A percentile compares a stretch with the other conserved stretches of the same genome.
Conservation (phyloP, 495 filamentous ascomycete genomes). For the Echria macrotheca region DNA sequence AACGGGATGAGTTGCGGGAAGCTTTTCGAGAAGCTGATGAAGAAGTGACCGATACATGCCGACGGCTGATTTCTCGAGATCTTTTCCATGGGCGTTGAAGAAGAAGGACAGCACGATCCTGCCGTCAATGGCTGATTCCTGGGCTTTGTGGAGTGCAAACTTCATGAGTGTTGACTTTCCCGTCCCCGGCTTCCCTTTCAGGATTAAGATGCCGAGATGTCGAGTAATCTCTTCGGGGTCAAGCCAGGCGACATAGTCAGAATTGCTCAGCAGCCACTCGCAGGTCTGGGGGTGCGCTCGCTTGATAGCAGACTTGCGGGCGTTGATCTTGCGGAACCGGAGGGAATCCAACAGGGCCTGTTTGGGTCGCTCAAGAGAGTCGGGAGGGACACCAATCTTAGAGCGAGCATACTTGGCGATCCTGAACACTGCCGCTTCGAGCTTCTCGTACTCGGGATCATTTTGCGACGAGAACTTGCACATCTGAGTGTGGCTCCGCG, state of each 20-base stretch:
- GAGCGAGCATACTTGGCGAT: too few species aligned
- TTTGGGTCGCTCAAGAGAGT: not conserved
- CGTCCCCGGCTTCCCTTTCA: constrained; percentile 47
- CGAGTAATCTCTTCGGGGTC: constrained; percentile 25
- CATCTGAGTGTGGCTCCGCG: constrained; percentile 36
- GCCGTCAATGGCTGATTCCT: constrained; percentile 1
- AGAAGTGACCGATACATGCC: constrained; percentile 52
- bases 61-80: constrained; percentile 41
- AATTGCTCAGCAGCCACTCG: constrained; percentile 39
- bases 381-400: too few species aligned
- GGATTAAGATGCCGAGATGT: constrained; percentile 48
- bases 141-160: constrained; percentile 19
- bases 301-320: constrained; percentile 33
- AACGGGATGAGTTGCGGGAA: constrained; percentile 22
- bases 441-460: constrained; percentile 24
- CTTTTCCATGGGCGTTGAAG: constrained; percentile 26
- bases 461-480: constrained; percentile 32
- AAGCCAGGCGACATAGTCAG: constrained; percentile 40
- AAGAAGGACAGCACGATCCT: constrained; percentile 17
- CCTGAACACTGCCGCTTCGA: constrained; percentile 11
- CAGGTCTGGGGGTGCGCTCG: constrained; percentile 38
- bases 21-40: constrained; percentile 21
- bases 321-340: constrained; percentile 32
- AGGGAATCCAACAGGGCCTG: constrained; percentile 23
- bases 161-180: constrained; percentile 41